These are phyloP conservation scores for Colletotrichum filicis DNA, from an alignment of 2,329 filamentous ascomycete genomes.

Conservation along the genomic window DNA sequence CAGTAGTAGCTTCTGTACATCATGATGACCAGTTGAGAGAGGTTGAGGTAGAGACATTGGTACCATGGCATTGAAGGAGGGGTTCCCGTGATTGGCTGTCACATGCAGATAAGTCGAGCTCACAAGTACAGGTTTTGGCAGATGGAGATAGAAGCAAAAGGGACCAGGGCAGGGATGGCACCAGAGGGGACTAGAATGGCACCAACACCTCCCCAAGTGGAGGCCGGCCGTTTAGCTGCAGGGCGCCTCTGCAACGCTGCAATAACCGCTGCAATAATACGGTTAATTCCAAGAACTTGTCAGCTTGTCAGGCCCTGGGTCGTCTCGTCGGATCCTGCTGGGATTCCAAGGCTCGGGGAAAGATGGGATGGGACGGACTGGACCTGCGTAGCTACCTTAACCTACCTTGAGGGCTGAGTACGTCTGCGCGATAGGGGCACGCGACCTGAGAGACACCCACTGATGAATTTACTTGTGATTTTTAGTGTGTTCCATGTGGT, in stretches of 20 bases:
- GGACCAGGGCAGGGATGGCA: constrained; percentile 25
- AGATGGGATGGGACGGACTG: background rate
- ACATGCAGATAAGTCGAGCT: constrained; percentile 24
- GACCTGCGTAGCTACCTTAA: constrained; percentile 1
- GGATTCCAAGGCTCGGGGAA: background rate
- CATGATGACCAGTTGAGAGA: constrained; percentile 1
- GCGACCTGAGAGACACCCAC: constrained; percentile 20
- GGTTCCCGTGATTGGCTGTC: constrained; percentile 26
- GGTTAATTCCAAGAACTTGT: background rate
- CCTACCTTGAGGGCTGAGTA: too few species aligned
- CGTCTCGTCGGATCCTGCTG: background rate
- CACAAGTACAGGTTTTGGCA: background rate
- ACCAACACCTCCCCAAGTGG: constrained; percentile 18
- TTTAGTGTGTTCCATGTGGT: background rate
- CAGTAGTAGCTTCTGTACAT: background rate
- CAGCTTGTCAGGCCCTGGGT: background rate
- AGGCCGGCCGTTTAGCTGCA: constrained; percentile 22
- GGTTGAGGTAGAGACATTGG: background rate
- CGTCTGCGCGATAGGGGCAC: constrained; percentile 23
- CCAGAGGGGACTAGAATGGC: constrained; percentile 13
- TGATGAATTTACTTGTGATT: background rate
- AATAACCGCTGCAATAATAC: constrained; percentile 17
- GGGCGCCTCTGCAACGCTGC: constrained; percentile 24
- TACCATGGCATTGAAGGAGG: background rate
- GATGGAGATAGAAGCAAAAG: constrained; percentile 1